Evolutionary conservation across 2,329 filamentous ascomycete species (phyloP), one percentile per base, ranked within the genome.

Genomic region (Bipolaris gigantea): DNA sequence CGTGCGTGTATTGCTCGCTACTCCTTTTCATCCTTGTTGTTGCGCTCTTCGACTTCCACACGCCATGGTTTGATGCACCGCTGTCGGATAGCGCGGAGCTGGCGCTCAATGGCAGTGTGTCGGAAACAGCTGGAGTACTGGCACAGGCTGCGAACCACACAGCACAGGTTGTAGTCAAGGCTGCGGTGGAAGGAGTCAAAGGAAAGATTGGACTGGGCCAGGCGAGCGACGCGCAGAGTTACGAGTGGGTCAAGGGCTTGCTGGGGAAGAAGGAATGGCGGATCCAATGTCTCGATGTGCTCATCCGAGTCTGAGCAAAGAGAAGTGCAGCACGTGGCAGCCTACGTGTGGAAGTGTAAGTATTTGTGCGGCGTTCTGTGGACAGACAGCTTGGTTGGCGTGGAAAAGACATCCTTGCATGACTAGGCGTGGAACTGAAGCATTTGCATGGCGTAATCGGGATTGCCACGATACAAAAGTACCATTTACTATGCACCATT

Each of bases 1-100:
- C 94, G 49, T 99, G 94, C 80, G 88, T 96, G 66, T 99, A 99
- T 83, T 99, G 94, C 84, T 96, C 92, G 57, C 87, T 97, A 58
- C 88, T 99, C 49, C 90, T 99, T 44, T 84, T 96, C 62, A 92
- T 97, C 66, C 90, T 99, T 65, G 96, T 97, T 80, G 84, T 92
- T 63, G 95, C 92, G 73, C 94, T 97, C 79, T 94, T 97, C 80
- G 93, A 97, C 79, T 89, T 97, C 68, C 83, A 81, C 63, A 89
- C 87, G 67, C 91, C 95, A 78, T 97, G 92, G 93, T 97, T 97
- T 75, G 86, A 92, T 64, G 88, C 92, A n/a, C 84, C 90, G 60
- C 63, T 75, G 34, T 39, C 67, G 27, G 65, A 73, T 18, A 73
- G 73, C 23, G 63, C 68, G 13, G 65, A 65, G 23, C 44, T 68